Evolutionary conservation across 805 yeast species (phyloP).

Genomic region (Metschnikowia drakensbergensis): DNA sequence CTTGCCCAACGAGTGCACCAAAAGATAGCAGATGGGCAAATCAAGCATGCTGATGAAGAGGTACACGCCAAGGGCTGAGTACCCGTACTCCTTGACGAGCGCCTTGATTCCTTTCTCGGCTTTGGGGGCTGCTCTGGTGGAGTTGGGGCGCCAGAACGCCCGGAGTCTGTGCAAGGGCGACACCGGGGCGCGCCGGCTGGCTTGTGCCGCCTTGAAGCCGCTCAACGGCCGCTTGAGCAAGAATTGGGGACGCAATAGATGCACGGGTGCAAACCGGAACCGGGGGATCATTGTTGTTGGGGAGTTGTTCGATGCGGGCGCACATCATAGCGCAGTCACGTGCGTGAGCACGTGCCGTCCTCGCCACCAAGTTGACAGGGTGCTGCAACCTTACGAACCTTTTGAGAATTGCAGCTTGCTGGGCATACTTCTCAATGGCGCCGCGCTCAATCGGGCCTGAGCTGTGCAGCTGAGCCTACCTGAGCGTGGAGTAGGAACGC

Average conservation of each 20-base stretch:
- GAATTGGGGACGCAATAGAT: not conserved
- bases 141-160: constrained; percentile 2
- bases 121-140: constrained; percentile 7
- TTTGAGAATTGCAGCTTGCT: too few relatives aligned
- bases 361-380: not conserved
- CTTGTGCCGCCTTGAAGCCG: not conserved
- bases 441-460: too few relatives aligned
- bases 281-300: constrained; percentile 4
- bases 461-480: constrained; percentile 3
- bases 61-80: constrained; percentile 85
- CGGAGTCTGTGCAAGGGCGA: not conserved
- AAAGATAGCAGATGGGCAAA: constrained; percentile 73
- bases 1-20: constrained; percentile 85
- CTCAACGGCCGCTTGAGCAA: not conserved
- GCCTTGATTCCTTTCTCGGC: constrained; percentile 52
- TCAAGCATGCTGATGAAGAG: constrained; percentile 69
- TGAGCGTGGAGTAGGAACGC: constrained; percentile 50
- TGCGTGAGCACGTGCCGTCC: not conserved
- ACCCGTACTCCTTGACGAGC: constrained; percentile 82
- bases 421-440: too few relatives aligned
- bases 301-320: not conserved
- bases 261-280: constrained; percentile 8
- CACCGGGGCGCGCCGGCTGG: not conserved
- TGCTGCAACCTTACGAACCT: too few relatives aligned
- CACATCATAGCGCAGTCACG: not conserved